phyloP scores from a whole-genome alignment of 805 yeast species.

The Yarrowia sp. region DNA sequence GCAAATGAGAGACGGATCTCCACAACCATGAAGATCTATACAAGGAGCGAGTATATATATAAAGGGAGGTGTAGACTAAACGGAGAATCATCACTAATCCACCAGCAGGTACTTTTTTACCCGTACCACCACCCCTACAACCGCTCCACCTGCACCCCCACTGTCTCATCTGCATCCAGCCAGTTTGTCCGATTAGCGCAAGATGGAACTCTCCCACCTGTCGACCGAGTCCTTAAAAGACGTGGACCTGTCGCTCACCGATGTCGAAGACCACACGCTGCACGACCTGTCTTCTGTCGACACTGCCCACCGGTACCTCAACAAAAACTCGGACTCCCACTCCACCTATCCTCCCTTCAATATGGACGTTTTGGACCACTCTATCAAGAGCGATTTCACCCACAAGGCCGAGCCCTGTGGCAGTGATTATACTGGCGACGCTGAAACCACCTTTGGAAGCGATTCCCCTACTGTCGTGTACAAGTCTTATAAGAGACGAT shows the following conservation, averaged over 20 bases:
- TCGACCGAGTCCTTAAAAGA: conserved; percentile 22
- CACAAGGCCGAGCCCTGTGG: conserved; percentile 9
- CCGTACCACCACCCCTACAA: no score
- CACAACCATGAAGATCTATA: no score
- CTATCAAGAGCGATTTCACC: not conserved
- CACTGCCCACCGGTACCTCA: conserved; percentile 14
- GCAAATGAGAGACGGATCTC: no score
- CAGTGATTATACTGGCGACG: not conserved
- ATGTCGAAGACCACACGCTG: conserved; percentile 11
- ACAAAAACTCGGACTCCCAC: not conserved
- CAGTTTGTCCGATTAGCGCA: conserved; percentile 16
- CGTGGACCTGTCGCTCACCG: conserved; percentile 20
- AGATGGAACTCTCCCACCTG: conserved; percentile 15
- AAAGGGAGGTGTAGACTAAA: no score
- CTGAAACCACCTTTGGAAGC: conserved; percentile 13
- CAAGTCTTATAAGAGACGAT: conserved; percentile 37
- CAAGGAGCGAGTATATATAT: no score
- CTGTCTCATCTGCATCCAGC: not conserved
- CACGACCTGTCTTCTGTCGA: conserved; percentile 9
- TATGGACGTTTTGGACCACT: conserved; percentile 2
- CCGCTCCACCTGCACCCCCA: not conserved
- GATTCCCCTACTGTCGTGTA: conserved; percentile 26
- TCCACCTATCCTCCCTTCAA: conserved; percentile 19
- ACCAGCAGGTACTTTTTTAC: no score
- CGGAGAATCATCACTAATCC: no score